Conservation (phyloP, 129 eudicot genomes). For the Lactuca sativa region DNA sequence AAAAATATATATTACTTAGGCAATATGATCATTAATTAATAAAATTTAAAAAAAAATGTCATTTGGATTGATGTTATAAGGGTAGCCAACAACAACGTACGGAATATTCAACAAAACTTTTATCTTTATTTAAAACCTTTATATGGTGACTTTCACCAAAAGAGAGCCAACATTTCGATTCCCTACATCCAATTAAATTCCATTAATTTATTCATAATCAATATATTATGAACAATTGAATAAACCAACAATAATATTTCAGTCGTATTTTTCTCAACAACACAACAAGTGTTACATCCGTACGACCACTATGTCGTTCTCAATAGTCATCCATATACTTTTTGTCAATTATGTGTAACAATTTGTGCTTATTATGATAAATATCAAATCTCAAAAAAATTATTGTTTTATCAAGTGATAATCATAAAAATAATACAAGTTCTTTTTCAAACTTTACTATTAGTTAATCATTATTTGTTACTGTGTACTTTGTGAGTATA, state of each 20-base stretch:
- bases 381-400: not conserved
- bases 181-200: too few relatives aligned
- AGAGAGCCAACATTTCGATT: not conserved
- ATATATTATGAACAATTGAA: too few relatives aligned
- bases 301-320: not conserved
- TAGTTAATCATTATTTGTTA: too few relatives aligned
- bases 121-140: too few relatives aligned
- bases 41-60: too few relatives aligned
- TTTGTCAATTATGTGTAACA: not conserved
- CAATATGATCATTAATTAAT: too few relatives aligned
- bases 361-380: not conserved
- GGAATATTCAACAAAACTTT: too few relatives aligned
- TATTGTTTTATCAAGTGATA: too few relatives aligned
- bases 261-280: not conserved
- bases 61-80: too few relatives aligned
- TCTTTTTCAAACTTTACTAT: not conserved
- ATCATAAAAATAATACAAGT: too few relatives aligned
- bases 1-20: too few relatives aligned
- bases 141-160: not conserved
- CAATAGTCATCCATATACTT: not conserved
- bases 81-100: too few relatives aligned
- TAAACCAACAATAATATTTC: not conserved
- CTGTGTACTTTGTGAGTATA: not conserved
- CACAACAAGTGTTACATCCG: not conserved
- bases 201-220: not conserved